Conservation (phyloP, 768 basidiomycete species). For the Serendipita sp. region DNA sequence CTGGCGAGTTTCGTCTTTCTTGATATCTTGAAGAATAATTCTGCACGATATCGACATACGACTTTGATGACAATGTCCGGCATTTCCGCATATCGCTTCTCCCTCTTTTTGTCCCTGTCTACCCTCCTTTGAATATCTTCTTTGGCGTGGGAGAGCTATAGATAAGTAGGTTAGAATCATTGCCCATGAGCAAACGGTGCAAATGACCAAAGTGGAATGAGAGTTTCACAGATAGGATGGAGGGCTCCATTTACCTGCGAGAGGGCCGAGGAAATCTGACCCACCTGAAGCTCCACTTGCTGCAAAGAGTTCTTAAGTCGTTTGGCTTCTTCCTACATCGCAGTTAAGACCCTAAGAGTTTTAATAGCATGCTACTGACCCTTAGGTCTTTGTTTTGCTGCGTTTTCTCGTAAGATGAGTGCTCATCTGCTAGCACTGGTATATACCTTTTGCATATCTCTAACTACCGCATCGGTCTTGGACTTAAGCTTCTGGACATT, state of each 20-base stretch:
- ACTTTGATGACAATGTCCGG: conserved; percentile 87
- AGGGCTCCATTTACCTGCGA: conserved; percentile 7
- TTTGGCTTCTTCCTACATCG: conserved; percentile 63
- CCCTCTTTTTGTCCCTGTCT: conserved; percentile 63
- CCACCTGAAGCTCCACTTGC: conserved; percentile 3
- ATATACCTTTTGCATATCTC: conserved; percentile 73
- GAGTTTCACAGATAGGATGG: not conserved
- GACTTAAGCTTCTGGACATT: conserved; percentile 80
- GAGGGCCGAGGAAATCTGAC: conserved; percentile 6
- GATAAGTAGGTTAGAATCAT: not conserved
- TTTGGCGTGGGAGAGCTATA: conserved; percentile 23
- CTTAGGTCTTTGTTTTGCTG: conserved; percentile 82
- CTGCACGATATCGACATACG: conserved; percentile 74
- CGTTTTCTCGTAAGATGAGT: not conserved
- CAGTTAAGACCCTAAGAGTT: not conserved
- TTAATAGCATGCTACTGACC: conserved; percentile 27
- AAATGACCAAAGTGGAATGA: not conserved
- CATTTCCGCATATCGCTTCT: conserved; percentile 67
- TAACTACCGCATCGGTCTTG: conserved; percentile 79
- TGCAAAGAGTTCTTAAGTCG: conserved; percentile 27
- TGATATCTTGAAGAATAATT: conserved; percentile 84
- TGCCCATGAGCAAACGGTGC: not conserved
- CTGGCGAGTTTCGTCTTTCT: conserved; percentile 75
- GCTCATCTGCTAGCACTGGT: not conserved
- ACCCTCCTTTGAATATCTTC: conserved; percentile 64